These are phyloP conservation scores for Yamadazyma spencermartinsiae DNA, from an alignment of 1,139 yeast species.

Conservation along the genomic window DNA sequence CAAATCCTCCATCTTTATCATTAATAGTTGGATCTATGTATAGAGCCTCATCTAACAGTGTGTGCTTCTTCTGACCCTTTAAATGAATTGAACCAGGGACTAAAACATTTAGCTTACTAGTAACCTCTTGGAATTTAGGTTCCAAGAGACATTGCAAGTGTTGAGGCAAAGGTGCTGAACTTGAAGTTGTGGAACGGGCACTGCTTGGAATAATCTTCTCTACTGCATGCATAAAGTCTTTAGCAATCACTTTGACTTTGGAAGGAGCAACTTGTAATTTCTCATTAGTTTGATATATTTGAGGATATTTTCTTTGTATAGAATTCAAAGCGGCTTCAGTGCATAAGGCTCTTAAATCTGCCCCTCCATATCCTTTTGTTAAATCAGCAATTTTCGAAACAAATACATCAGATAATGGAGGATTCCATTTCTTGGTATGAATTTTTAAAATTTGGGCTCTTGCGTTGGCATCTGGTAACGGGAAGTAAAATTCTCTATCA, in stretches of 20 bases:
- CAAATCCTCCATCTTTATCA: conserved; percentile 68
- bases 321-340: conserved; percentile 94
- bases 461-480: conserved; percentile 82
- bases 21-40: conserved; percentile 58
- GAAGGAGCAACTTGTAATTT: conserved; percentile 74
- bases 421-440: conserved; percentile 89
- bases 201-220: conserved; percentile 91
- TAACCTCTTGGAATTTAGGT: conserved; percentile 48
- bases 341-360: conserved; percentile 90
- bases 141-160: conserved; percentile 64
- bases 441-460: conserved; percentile 76
- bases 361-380: conserved; percentile 98
- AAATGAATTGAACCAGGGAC: conserved; percentile 55
- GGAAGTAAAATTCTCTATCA: conserved; percentile 95
- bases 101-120: conserved; percentile 51
- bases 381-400: conserved; percentile 68
- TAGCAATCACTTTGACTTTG: conserved; percentile 72
- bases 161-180: conserved; percentile 79
- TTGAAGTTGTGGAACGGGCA: conserved; percentile 76
- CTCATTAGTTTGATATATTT: conserved; percentile 76
- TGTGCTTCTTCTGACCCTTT: conserved; percentile 42
- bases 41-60: conserved; percentile 70
- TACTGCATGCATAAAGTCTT: conserved; percentile 84
- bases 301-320: conserved; percentile 91
- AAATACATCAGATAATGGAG: conserved; percentile 61